phyloP scores from a whole-genome alignment of 2,329 filamentous ascomycete genomes.

The Colletotrichum lupini region DNA sequence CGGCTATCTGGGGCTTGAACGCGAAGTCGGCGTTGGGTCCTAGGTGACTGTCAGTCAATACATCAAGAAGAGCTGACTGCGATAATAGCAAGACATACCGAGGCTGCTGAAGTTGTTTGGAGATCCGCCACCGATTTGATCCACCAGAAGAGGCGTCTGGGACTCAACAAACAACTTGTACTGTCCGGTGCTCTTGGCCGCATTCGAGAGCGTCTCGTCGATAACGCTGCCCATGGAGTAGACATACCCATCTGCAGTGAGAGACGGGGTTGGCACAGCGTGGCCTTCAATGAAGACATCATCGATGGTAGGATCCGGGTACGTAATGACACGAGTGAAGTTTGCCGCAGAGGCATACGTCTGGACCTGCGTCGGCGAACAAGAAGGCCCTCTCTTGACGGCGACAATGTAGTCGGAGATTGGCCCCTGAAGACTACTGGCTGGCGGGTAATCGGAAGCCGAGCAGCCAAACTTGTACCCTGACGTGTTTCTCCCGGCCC shows the following conservation, averaged over 20 bases:
- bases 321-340: slow-evolving; percentile 25
- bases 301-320: slow-evolving; percentile 25
- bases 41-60: neutral
- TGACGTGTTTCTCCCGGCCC: neutral
- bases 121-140: slow-evolving; percentile 23
- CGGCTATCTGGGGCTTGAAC: slow-evolving; percentile 45
- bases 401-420: slow-evolving; percentile 12
- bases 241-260: slow-evolving; percentile 15
- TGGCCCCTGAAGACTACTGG: neutral
- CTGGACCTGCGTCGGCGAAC: slow-evolving; percentile 12
- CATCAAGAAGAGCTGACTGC: neutral
- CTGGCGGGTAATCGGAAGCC: slow-evolving; percentile 10
- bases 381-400: slow-evolving; percentile 2
- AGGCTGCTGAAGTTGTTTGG: slow-evolving; percentile 33
- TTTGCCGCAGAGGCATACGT: slow-evolving; percentile 20
- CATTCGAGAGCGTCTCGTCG: neutral
- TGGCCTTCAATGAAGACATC: slow-evolving; percentile 30
- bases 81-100: neutral
- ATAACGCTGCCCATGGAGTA: slow-evolving; percentile 27
- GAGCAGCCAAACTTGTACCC: slow-evolving; percentile 17
- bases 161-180: slow-evolving; percentile 17
- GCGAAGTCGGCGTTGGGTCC: slow-evolving; percentile 36
- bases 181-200: neutral
- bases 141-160: slow-evolving; percentile 1
- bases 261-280: slow-evolving; percentile 10